These are phyloP conservation scores for Botrytis hyacinthi DNA, from an alignment of 2,329 filamentous ascomycete genomes.

Conservation along the genomic window DNA sequence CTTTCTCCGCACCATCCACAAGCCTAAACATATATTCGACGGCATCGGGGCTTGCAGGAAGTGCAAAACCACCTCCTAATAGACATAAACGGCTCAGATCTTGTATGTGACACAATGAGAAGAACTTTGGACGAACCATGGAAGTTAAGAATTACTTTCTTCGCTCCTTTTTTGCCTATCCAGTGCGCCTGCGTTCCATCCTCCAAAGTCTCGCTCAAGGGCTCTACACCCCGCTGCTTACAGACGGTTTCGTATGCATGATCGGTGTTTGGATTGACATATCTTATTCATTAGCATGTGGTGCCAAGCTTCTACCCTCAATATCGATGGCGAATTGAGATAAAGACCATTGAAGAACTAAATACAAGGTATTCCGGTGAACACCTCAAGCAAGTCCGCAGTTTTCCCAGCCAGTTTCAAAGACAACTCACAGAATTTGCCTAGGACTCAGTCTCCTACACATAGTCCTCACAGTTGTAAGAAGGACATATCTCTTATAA, in stretches of 20 bases:
- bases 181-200: slow-evolving; percentile 47
- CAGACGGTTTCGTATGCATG: slow-evolving; percentile 31
- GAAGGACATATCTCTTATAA: slow-evolving; percentile 28
- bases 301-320: neutral
- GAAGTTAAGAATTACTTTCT: slow-evolving; percentile 47
- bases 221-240: slow-evolving; percentile 28
- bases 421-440: slow-evolving; percentile 30
- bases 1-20: slow-evolving; percentile 36
- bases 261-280: slow-evolving; percentile 28
- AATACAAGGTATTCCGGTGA: neutral
- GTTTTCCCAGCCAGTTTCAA: neutral
- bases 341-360: neutral
- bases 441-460: slow-evolving; percentile 23
- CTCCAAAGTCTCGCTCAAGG: slow-evolving; percentile 31
- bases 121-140: slow-evolving; percentile 40
- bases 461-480: slow-evolving; percentile 26
- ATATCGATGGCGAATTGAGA: neutral
- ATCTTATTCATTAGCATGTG: slow-evolving; percentile 24
- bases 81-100: neutral
- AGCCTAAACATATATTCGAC: slow-evolving; percentile 42
- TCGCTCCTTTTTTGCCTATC: slow-evolving; percentile 43
- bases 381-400: neutral
- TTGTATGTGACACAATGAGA: neutral
- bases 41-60: slow-evolving; percentile 48
- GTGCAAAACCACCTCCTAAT: slow-evolving; percentile 54